Base-by-base conservation (phyloP, 306 rosid species). In the Sophora flavescens region DNA sequence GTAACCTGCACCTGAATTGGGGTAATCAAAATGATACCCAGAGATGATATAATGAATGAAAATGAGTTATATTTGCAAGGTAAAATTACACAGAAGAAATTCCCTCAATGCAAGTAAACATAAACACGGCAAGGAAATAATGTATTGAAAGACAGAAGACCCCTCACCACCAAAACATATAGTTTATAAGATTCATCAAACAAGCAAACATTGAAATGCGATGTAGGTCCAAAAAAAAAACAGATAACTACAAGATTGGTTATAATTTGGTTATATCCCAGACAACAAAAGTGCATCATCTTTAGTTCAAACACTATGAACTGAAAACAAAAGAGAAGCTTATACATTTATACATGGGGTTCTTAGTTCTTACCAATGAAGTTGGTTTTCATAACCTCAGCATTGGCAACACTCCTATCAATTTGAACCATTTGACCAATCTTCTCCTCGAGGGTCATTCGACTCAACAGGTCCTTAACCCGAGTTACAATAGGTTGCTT, bases 401-500 rank as follows among this genome's bases (percentile, higher is more conserved):
- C 84, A 84, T 76, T 80, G 77, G 99, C 97, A 74, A 92, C 97
- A 73, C 93, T 90, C 68, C 97, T 80, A 72, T 95, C 99, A 83
- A 95, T 95, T 81, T 95, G 99, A 68, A 81, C 79, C 99, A 95
- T 95, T 86, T 95, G 99, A 83, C 99, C 99, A 80, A 95, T 92
- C 76, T 95, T 95, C 88, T 95, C 99, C 69, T 90, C 91, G 6
- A 95, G 76, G 51, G 90, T 95, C 99, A 95, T 95, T 78, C 93
- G 77, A 71, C 70, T 39, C 71, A 92, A 75, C 81, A 95, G 89
- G 80, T 95, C 99, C 77, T 53, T 82, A 64, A 90, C 89, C 58
- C 99, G 93, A 84, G 75, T 80, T 0, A 74, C 87, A 63, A 76
- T 77, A 0, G 93, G 84, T 70, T 86, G 92, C 12, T 77, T 85